Evolutionary conservation across 495 filamentous ascomycete genomes (phyloP).

Genomic region (Emericellopsis terricola): DNA sequence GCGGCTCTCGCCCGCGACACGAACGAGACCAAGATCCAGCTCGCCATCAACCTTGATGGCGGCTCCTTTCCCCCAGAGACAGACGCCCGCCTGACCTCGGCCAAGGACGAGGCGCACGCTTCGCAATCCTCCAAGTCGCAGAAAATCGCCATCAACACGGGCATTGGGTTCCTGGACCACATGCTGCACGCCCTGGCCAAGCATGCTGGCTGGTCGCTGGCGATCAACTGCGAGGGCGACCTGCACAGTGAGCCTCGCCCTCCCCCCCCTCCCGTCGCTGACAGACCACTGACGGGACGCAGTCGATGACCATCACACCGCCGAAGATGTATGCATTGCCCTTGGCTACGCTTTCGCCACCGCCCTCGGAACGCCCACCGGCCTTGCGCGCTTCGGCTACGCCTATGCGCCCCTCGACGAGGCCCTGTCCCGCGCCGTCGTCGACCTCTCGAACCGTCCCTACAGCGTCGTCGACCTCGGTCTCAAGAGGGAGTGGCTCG

Average conservation of each 20-base stretch:
- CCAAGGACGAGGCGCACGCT: constrained; percentile 43
- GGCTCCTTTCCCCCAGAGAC: constrained; percentile 52
- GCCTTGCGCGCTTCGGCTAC: constrained; percentile 74
- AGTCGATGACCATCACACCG: constrained; percentile 98
- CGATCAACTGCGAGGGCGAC: constrained; percentile 67
- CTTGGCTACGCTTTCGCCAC: constrained; percentile 69
- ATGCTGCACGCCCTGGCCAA: constrained; percentile 96
- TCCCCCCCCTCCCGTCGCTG: background rate
- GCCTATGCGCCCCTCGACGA: constrained; percentile 91
- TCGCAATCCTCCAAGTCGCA: constrained; percentile 65
- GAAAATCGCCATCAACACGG: constrained; percentile 73
- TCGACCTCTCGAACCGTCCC: constrained; percentile 85
- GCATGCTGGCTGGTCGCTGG: constrained; percentile 83
- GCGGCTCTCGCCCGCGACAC: constrained; percentile 68
- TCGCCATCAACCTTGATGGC: constrained; percentile 85
- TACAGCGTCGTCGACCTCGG: constrained; percentile 67
- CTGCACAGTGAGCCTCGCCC: constrained; percentile 48
- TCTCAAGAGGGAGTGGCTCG: constrained; percentile 77
- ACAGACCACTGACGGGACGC: background rate
- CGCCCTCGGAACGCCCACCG: constrained; percentile 56
- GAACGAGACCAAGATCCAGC: constrained; percentile 90
- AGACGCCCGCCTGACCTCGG: constrained; percentile 18
- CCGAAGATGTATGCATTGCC: constrained; percentile 88
- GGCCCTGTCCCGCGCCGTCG: constrained; percentile 80
- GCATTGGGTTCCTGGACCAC: constrained; percentile 97